Evolutionary conservation across 106 monocot species (phyloP), one percentile per base, ranked within the genome.

Genomic region (Agapanthus africanus): DNA sequence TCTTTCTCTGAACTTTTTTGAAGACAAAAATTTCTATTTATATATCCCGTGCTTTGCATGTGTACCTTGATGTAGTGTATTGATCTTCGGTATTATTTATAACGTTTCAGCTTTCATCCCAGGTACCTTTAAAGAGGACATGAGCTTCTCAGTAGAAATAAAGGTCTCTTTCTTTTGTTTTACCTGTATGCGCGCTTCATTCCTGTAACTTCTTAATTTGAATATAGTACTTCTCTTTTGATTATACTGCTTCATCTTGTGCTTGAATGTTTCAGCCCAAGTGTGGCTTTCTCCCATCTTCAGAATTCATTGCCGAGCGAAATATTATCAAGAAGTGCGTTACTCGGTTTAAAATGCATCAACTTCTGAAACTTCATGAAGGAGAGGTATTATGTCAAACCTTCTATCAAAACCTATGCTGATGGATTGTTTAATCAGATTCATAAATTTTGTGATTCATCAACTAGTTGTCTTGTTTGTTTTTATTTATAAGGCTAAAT

Each of bases 261-360:
- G 46, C 68, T 73, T 31, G 19, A 69, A 40, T 35, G 37, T 13
- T 50, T 72, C 87, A 91, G 95, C 88, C 91, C 11, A 95, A 91
- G 65, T 95, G 91, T 82, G 91, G 95, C 47, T 91, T 91, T 89
- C 86, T 89, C 38, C 95, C 95, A 40, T 75, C 76, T 63, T 86
- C 88, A 52, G 82, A 88, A 76, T 91, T 84, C 67, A 95, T 91
- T 71, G 63, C 47, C 0, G 30, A 74, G 26, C 63, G 27, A 50
- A 91, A 91, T 73, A 28, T 36, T 71, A 65, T 86, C 49, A 91
- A 97, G 76, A 88, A 83, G 68, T 36, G 33, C 44, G 76, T 89
- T 2, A 84, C 91, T 36, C 81, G 91, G 70, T 97, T 86, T 68
- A 97, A 68, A 72, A 89, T 91, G 95, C 91, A 84, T 86, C 88